Conservation (phyloP, 805 yeast genomes). For the Lipomyces japonicus region DNA sequence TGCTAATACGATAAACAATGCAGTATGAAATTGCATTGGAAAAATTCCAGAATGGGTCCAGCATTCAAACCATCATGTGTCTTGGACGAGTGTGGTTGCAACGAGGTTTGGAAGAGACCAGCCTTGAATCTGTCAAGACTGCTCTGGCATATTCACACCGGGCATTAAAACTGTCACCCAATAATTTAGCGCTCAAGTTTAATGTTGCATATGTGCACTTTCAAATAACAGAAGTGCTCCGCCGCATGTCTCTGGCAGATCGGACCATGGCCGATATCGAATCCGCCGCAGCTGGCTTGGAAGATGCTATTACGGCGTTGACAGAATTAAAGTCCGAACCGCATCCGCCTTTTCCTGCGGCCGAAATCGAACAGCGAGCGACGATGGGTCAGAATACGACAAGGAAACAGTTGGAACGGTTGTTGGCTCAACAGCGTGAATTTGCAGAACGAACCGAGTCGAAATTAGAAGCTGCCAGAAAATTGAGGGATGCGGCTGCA, state of each 20-base stretch:
- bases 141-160: slow-evolving; percentile 60
- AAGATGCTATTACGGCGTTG: slow-evolving; percentile 57
- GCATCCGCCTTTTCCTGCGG: slow-evolving; percentile 72
- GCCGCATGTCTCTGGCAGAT: slow-evolving; percentile 55
- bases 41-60: slow-evolving; percentile 56
- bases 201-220: slow-evolving; percentile 80
- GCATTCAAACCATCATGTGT: slow-evolving; percentile 62
- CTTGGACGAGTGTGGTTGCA: slow-evolving; percentile 87
- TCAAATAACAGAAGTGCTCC: slow-evolving; percentile 78
- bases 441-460: slow-evolving; percentile 55
- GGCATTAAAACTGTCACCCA: slow-evolving; percentile 47
- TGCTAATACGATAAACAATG: too few relatives aligned
- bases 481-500: slow-evolving; percentile 54
- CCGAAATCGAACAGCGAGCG: slow-evolving; percentile 82
- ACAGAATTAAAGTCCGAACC: slow-evolving; percentile 55
- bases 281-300: slow-evolving; percentile 52
- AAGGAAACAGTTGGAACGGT: slow-evolving; percentile 63
- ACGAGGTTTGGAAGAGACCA: slow-evolving; percentile 68
- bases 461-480: slow-evolving; percentile 71
- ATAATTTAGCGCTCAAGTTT: slow-evolving; percentile 54
- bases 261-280: slow-evolving; percentile 63
- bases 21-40: slow-evolving; percentile 73
- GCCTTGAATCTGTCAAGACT: slow-evolving; percentile 53
- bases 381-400: slow-evolving; percentile 75
- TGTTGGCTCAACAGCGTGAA: slow-evolving; percentile 66